These are phyloP conservation scores for Xylogone sp. DNA, from an alignment of 2,329 filamentous ascomycete species.

Conservation along the genomic window DNA sequence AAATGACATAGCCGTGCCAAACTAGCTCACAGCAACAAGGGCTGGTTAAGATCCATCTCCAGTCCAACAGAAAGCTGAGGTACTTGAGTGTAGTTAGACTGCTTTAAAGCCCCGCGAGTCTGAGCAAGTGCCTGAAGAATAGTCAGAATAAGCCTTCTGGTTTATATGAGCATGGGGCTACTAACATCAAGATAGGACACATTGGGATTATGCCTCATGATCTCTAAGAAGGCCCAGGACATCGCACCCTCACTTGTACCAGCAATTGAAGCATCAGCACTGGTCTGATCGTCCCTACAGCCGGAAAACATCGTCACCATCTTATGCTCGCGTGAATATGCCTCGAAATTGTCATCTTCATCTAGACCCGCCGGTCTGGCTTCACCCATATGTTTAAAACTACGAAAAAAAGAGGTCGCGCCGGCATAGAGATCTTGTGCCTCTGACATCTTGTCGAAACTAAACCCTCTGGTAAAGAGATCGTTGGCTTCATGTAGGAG, in stretches of 20 bases:
- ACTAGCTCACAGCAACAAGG: constrained; percentile 3
- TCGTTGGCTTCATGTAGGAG: constrained; percentile 46
- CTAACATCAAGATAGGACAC: constrained; percentile 31
- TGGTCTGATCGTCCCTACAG: constrained; percentile 36
- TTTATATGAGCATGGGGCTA: constrained; percentile 1
- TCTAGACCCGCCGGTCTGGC: constrained; percentile 38
- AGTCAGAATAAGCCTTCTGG: background rate
- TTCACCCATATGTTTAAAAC: constrained; percentile 43
- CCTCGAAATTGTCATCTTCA: constrained; percentile 40
- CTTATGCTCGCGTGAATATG: constrained; percentile 33
- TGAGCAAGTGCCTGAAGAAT: background rate
- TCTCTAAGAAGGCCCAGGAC: constrained; percentile 34
- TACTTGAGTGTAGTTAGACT: constrained; percentile 27
- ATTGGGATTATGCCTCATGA: constrained; percentile 28
- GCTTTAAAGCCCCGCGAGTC: constrained; percentile 11
- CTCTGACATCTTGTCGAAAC: constrained; percentile 40
- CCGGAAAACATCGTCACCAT: constrained; percentile 39
- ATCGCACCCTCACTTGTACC: constrained; percentile 32
- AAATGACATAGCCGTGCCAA: no score
- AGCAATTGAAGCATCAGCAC: constrained; percentile 34
- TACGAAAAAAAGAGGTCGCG: constrained; percentile 50
- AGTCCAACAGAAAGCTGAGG: constrained; percentile 26
- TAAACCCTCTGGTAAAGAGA: constrained; percentile 47
- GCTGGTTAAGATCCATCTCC: constrained; percentile 11
- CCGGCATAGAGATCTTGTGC: constrained; percentile 49